Percentiles rank a stretch among this genome's conserved stretches.
These are phyloP conservation scores for Comarum palustre DNA, from an alignment of 306 rosid genomes.

Conservation along the genomic window DNA sequence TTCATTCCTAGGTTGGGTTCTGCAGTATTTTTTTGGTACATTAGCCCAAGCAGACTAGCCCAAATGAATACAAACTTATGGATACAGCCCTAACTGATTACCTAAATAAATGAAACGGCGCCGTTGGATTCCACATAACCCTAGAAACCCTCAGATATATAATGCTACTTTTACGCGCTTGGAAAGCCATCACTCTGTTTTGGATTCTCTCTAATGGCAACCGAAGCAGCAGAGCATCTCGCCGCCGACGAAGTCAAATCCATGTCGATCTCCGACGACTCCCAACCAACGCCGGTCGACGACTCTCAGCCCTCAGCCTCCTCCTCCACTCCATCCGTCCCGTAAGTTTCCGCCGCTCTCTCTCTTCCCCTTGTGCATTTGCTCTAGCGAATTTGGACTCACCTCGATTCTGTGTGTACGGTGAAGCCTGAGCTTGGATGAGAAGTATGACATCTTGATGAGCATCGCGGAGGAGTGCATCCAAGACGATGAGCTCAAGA, in stretches of 20 bases:
- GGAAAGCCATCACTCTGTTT: no score
- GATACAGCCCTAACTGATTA: no score
- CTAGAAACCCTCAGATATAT: no score
- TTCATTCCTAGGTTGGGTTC: no score
- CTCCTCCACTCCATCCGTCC: slow-evolving; percentile 31
- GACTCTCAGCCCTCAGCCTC: slow-evolving; percentile 25
- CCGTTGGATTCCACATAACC: no score
- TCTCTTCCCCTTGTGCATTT: not conserved
- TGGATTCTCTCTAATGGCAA: slow-evolving; percentile 23
- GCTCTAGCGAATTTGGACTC: not conserved
- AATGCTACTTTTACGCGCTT: no score
- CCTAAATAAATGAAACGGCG: no score
- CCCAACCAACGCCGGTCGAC: not conserved
- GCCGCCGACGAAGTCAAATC: slow-evolving; percentile 37
- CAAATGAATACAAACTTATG: no score
- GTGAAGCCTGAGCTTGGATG: slow-evolving; percentile 46
- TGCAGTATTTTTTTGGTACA: no score
- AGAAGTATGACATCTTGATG: slow-evolving; percentile 51
- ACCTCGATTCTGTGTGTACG: slow-evolving; percentile 1
- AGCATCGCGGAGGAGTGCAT: slow-evolving; percentile 91
- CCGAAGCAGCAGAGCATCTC: slow-evolving; percentile 26
- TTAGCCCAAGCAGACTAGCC: no score
- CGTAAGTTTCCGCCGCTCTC: slow-evolving; percentile 22
- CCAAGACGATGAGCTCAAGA: slow-evolving; percentile 74
- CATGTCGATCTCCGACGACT: slow-evolving; percentile 33